Conservation (phyloP, 2,329 filamentous ascomycete species). For the Microdochium bolleyi region DNA sequence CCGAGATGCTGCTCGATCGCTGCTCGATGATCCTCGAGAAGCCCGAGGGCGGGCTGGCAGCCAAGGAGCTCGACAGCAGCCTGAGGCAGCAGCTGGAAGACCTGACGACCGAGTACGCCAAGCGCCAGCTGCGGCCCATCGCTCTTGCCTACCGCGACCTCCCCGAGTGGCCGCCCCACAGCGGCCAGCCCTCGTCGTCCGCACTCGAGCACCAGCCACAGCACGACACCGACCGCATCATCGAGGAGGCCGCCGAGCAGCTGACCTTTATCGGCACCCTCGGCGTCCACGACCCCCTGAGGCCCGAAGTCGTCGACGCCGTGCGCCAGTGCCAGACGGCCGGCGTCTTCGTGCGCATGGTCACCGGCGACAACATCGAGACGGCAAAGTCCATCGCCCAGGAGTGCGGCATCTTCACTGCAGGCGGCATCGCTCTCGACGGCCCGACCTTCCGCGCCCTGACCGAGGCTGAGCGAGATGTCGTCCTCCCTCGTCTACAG, state of each 20-base stretch:
- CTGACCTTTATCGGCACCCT: slow-evolving; percentile 69
- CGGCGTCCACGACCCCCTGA: slow-evolving; percentile 68
- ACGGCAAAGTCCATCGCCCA: slow-evolving; percentile 67
- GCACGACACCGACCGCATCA: slow-evolving; percentile 49
- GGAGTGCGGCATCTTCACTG: slow-evolving; percentile 63
- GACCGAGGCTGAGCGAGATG: slow-evolving; percentile 48
- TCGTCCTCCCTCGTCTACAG: slow-evolving; percentile 49
- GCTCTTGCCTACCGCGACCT: slow-evolving; percentile 69
- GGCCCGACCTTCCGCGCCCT: slow-evolving; percentile 59
- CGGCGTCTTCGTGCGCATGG: slow-evolving; percentile 72
- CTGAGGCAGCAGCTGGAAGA: slow-evolving; percentile 45
- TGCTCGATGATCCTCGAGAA: slow-evolving; percentile 29
- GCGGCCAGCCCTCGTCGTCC: too few species aligned
- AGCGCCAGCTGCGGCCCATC: slow-evolving; percentile 65
- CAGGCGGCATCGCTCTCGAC: slow-evolving; percentile 58
- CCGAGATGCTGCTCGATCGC: slow-evolving; percentile 44
- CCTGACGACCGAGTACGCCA: slow-evolving; percentile 55
- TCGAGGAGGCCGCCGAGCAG: slow-evolving; percentile 49
- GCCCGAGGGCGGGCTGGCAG: slow-evolving; percentile 29
- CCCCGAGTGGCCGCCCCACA: slow-evolving; percentile 60
- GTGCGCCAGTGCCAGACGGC: slow-evolving; percentile 60
- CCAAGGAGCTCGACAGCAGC: slow-evolving; percentile 44
- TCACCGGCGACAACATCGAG: slow-evolving; percentile 64
- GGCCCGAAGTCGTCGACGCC: slow-evolving; percentile 58
- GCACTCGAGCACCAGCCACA: too few species aligned